Conservation (phyloP, 1,284 basidiomycete species). For the Polyporus tsugae region DNA sequence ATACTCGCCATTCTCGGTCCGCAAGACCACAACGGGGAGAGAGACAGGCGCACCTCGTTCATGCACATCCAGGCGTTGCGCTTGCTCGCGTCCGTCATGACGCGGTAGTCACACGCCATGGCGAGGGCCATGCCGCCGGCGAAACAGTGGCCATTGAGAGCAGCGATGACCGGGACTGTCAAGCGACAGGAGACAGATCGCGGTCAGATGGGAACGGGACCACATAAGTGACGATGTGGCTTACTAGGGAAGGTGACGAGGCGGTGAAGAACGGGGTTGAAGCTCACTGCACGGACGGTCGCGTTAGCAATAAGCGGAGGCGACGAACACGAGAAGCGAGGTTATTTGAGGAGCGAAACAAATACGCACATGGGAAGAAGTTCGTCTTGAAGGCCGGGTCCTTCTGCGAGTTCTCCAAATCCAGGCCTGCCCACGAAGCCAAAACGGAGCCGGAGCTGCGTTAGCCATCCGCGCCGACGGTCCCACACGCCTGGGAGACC, state of each 20-base stretch:
- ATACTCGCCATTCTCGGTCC: neutral
- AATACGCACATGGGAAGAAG: conserved; percentile 69
- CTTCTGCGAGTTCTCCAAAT: conserved; percentile 67
- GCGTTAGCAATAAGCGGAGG: neutral
- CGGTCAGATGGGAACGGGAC: conserved; percentile 17
- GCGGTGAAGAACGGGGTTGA: conserved; percentile 45
- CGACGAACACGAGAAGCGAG: neutral
- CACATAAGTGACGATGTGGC: conserved; percentile 31
- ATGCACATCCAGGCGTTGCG: conserved; percentile 88
- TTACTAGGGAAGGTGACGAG: conserved; percentile 76
- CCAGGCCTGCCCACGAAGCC: conserved; percentile 61
- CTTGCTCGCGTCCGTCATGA: conserved; percentile 85
- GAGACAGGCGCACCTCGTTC: conserved; percentile 76
- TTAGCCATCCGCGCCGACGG: neutral
- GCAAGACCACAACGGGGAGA: neutral
- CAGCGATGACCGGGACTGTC: conserved; percentile 83
- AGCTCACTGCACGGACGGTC: conserved; percentile 37
- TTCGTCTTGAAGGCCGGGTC: conserved; percentile 66
- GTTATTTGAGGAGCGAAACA: conserved; percentile 33
- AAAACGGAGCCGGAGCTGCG: neutral
- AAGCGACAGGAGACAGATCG: neutral
- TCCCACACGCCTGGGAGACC: neutral
- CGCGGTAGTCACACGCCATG: conserved; percentile 87
- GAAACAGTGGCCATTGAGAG: conserved; percentile 93
- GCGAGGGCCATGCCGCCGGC: conserved; percentile 87